phyloP scores from a whole-genome alignment of 495 filamentous ascomycete species.

The Neurospora sp. region DNA sequence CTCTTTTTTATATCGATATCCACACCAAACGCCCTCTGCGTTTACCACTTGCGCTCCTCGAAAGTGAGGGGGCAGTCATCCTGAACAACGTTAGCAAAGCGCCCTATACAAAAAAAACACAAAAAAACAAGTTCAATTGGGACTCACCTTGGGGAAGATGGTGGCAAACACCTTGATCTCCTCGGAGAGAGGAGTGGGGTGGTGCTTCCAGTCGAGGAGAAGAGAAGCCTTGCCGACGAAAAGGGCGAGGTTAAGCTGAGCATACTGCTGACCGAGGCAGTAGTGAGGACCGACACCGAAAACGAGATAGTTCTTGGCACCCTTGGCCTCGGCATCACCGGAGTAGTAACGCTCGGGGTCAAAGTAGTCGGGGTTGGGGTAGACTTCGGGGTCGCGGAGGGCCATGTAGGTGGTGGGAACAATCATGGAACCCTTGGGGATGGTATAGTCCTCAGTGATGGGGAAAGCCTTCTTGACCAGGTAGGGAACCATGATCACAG shows the following conservation, averaged over 20 bases:
- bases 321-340: slow-evolving; percentile 76
- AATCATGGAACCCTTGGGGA: slow-evolving; percentile 90
- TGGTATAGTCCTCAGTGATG: slow-evolving; percentile 77
- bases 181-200: slow-evolving; percentile 69
- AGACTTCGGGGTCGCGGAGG: slow-evolving; percentile 87
- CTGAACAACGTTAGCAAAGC: slow-evolving; percentile 19
- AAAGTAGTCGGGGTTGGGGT: slow-evolving; percentile 78
- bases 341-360: slow-evolving; percentile 89
- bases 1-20: background rate
- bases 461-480: slow-evolving; percentile 92
- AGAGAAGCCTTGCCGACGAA: slow-evolving; percentile 94
- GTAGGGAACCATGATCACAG: slow-evolving; percentile 97
- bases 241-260: slow-evolving; percentile 76
- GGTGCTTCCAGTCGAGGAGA: slow-evolving; percentile 83
- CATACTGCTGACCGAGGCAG: slow-evolving; percentile 91
- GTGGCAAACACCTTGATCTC: slow-evolving; percentile 98
- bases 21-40: background rate
- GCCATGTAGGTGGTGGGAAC: slow-evolving; percentile 85
- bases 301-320: slow-evolving; percentile 93
- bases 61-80: slow-evolving; percentile 63
- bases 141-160: slow-evolving; percentile 86
- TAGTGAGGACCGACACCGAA: slow-evolving; percentile 97
- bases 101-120: background rate
- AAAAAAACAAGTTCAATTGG: background rate
- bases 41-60: slow-evolving; percentile 34